Base-by-base conservation (phyloP, 345 rosid species). In the Brassica rapa region DNA sequence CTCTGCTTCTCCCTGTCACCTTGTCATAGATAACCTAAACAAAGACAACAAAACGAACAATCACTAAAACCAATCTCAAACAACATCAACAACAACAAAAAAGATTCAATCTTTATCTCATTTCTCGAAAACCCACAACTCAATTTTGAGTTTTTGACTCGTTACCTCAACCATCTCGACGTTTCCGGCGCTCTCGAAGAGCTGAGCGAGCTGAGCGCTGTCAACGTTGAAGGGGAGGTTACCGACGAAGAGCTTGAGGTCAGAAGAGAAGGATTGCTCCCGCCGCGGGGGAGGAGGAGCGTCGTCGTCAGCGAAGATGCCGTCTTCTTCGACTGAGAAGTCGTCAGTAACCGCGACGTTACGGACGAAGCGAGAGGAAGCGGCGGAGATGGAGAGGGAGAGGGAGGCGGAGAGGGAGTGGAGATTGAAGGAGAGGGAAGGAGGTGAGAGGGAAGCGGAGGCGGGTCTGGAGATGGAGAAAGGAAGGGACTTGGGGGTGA, bases 161-260 rank as follows among this genome's bases (percentile, higher is more conserved):
- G 1, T 35, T 39, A 95, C 98, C 98, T 95, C 99, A 72, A 91
- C 98, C 96, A 90, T 87, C 90, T 95, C 92, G 64, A 95, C 98
- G 82, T 85, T 91, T 37, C 98, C 99, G 23, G 88, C 97, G 67
- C 70, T 73, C 71, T 86, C 93, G 62, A 95, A 95, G 72, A 95
- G 74, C 30, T 71, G 89, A 59, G 99, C 99, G 24, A 95, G 97
- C 90, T 89, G 97, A 11, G 94, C 86, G 75, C 99, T 93, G 82
- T 89, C 98, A 62, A 88, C 96, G 35, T 35, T 85, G 62, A 95
- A 95, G 1, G 99, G 97, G 59, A 95, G 97, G 68, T 95, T 95
- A 73, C 99, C 99, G 66, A 95, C 99, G 81, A 95, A 95, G 76
- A 95, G 84, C 56, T 91, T 91, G 43, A 90, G 85, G 88, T 93